phyloP scores from a whole-genome alignment of 768 basidiomycete genomes.

The Hericium erinaceus region DNA sequence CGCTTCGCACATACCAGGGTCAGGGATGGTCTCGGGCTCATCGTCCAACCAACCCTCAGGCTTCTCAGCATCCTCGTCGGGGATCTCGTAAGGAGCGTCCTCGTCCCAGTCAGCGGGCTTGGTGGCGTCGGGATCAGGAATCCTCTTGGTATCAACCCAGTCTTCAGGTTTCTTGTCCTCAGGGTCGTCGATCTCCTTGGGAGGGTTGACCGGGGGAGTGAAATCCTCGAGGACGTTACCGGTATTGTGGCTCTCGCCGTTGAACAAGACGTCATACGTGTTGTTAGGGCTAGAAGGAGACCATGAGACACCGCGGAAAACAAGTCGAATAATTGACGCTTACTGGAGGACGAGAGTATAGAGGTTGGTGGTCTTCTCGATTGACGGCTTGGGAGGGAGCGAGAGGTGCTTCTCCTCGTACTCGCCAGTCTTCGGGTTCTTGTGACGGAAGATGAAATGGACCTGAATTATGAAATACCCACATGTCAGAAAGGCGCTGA shows the following conservation, averaged over 20 bases:
- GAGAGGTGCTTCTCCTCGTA: conserved; percentile 95
- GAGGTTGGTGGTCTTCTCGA: conserved; percentile 85
- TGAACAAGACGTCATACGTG: conserved; percentile 86
- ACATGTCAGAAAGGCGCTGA: neutral
- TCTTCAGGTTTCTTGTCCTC: conserved; percentile 81
- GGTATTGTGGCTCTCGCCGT: conserved; percentile 70
- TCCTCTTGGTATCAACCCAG: conserved; percentile 90
- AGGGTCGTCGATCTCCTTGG: conserved; percentile 88
- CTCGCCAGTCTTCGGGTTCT: conserved; percentile 86
- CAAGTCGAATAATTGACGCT: conserved; percentile 22
- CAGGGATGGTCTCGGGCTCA: conserved; percentile 71
- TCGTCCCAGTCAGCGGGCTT: conserved; percentile 99
- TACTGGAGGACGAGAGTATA: conserved; percentile 92
- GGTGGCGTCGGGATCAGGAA: conserved; percentile 72
- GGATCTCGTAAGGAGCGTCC: conserved; percentile 86
- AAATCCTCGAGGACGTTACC: conserved; percentile 93
- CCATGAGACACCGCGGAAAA: conserved; percentile 1
- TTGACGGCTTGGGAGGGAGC: conserved; percentile 70
- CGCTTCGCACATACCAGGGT: conserved; percentile 53
- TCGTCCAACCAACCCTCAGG: conserved; percentile 96
- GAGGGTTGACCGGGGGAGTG: conserved; percentile 85
- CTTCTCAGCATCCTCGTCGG: conserved; percentile 78
- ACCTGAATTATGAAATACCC: conserved; percentile 36
- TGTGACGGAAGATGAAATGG: conserved; percentile 99
- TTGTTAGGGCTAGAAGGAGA: conserved; percentile 65